Conservation (phyloP, 225 moss, liverwort and hornwort genomes). For the Sphagnum tenellum region DNA sequence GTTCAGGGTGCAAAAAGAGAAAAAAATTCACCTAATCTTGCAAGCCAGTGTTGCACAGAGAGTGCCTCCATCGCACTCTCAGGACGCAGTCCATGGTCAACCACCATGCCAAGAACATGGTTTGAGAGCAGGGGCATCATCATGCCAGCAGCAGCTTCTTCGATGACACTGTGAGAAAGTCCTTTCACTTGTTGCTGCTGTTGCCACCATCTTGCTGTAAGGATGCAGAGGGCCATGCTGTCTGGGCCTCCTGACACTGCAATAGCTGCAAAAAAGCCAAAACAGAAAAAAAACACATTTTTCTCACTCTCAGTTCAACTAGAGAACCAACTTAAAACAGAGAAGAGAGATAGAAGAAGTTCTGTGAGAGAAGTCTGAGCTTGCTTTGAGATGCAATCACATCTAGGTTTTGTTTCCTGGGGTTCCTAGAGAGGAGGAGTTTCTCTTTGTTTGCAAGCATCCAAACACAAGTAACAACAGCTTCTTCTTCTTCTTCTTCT, state of each 20-base stretch:
- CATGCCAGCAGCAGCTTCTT: slow-evolving; percentile 30
- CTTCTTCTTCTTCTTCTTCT: too few species aligned
- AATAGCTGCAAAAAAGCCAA: slow-evolving; percentile 48
- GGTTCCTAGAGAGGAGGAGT: too few species aligned
- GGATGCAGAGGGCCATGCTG: slow-evolving; percentile 86
- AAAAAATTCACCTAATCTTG: slow-evolving; percentile 45
- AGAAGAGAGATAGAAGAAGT: too few species aligned
- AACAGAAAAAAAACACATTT: too few species aligned
- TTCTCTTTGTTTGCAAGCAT: too few species aligned
- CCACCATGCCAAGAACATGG: slow-evolving; percentile 46
- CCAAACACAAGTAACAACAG: too few species aligned
- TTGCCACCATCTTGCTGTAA: slow-evolving; percentile 62
- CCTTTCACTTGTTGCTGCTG: slow-evolving; percentile 5
- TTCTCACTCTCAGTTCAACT: too few species aligned
- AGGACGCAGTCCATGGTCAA: slow-evolving; percentile 81
- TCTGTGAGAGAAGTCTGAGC: too few species aligned
- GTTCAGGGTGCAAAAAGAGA: too few species aligned
- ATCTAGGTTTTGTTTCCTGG: too few species aligned
- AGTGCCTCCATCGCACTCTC: slow-evolving; percentile 66
- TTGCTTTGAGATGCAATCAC: too few species aligned
- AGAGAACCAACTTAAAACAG: too few species aligned
- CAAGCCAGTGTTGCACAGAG: slow-evolving; percentile 64
- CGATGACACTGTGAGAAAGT: slow-evolving; percentile 14
- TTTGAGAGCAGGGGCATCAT: slow-evolving; percentile 33
- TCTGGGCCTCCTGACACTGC: slow-evolving; percentile 96